These are phyloP conservation scores for Centaurea solstitialis DNA, from an alignment of 129 eudicot species.

Conservation along the genomic window DNA sequence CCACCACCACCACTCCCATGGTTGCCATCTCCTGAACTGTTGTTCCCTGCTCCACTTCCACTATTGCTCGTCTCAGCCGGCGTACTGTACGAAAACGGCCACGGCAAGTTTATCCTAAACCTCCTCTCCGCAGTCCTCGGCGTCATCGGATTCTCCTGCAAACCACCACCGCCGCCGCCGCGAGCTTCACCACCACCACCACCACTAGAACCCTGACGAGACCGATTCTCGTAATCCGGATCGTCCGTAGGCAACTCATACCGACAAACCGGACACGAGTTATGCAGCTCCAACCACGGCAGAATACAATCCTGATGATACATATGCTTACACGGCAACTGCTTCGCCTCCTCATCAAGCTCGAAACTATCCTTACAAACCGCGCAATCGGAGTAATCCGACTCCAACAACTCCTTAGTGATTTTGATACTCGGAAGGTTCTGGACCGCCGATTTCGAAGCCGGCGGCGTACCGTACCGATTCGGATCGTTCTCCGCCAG, in stretches of 20 bases:
- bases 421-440: conserved; percentile 60
- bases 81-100: conserved; percentile 48
- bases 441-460: conserved; percentile 59
- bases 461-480: conserved; percentile 87
- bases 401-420: conserved; percentile 50
- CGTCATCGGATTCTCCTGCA: conserved; percentile 39
- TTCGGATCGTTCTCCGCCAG: conserved; percentile 94
- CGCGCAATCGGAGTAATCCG: conserved; percentile 73
- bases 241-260: conserved; percentile 89
- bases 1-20: conserved; percentile 44
- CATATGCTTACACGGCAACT: conserved; percentile 81
- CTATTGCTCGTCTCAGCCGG: conserved; percentile 71
- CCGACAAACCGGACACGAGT: conserved; percentile 86
- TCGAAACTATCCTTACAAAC: conserved; percentile 79
- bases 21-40: conserved; percentile 43
- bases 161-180: conserved; percentile 40
- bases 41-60: conserved; percentile 52
- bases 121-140: conserved; percentile 67
- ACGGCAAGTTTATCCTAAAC: conserved; percentile 72
- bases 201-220: conserved; percentile 27
- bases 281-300: conserved; percentile 87
- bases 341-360: conserved; percentile 58
- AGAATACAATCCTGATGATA: conserved; percentile 73
- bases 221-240: conserved; percentile 65
- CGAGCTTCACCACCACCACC: conserved; percentile 22